Evolutionary conservation across 495 filamentous ascomycete genomes (phyloP).

Genomic region (Echria macrotheca): DNA sequence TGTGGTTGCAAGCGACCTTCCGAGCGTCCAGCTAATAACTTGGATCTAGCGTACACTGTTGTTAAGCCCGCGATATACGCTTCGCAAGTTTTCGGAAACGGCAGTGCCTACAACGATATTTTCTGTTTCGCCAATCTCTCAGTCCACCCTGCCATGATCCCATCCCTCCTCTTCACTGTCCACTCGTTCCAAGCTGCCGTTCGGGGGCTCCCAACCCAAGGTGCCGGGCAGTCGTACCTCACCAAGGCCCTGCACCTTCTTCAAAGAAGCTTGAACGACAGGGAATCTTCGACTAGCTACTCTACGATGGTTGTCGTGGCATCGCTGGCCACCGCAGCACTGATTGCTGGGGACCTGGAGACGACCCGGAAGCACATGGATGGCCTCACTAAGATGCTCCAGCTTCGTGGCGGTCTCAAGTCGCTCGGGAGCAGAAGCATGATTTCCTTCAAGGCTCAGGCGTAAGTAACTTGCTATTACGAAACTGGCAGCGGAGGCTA

Average conservation of each 20-base stretch:
- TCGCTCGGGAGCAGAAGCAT: background rate
- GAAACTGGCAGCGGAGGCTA: background rate
- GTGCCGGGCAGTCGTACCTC: background rate
- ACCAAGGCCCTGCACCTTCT: conserved; percentile 5
- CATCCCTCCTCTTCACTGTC: conserved; percentile 10
- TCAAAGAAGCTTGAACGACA: conserved; percentile 2
- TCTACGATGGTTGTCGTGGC: conserved; percentile 11
- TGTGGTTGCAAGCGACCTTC: no score
- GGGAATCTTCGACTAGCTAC: background rate
- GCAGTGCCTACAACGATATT: background rate
- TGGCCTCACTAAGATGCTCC: conserved; percentile 6
- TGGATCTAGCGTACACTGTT: conserved; percentile 14
- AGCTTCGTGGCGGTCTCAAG: conserved; percentile 7
- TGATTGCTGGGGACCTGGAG: conserved; percentile 7
- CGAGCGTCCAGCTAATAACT: no score
- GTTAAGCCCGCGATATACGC: conserved; percentile 12
- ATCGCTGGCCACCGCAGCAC: conserved; percentile 7
- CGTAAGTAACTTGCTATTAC: background rate
- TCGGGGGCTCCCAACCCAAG: background rate
- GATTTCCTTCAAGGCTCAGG: background rate
- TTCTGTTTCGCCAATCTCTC: conserved; percentile 14
- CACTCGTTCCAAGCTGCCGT: conserved; percentile 11
- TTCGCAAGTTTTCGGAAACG: background rate
- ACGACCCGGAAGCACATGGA: conserved; percentile 15
- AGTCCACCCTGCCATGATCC: conserved; percentile 11